Conservation (phyloP, 192 early-diverging fungal genomes). For the Coemansia sp. region DNA sequence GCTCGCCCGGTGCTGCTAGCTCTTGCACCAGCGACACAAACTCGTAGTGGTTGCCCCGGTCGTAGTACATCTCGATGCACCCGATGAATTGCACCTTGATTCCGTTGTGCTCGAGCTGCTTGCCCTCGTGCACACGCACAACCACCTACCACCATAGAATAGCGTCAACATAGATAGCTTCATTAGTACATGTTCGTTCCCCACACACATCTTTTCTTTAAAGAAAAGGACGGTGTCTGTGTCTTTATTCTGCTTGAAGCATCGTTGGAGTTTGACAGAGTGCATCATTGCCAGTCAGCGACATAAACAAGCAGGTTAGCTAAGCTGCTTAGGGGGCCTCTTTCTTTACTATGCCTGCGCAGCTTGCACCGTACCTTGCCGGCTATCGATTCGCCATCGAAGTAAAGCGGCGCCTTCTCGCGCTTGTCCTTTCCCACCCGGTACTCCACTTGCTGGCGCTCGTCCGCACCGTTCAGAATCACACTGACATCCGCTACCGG, state of each 20-base stretch:
- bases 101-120: constrained; percentile 94
- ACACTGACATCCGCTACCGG: constrained; percentile 87
- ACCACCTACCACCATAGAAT: constrained; percentile 21
- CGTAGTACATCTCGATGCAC: constrained; percentile 93
- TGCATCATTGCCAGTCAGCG: too few relatives aligned
- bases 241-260: too few relatives aligned
- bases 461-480: constrained; percentile 75
- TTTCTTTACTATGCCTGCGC: too few relatives aligned
- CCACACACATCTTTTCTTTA: too few relatives aligned
- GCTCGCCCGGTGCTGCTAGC: constrained; percentile 89
- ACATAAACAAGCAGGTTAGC: too few relatives aligned
- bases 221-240: too few relatives aligned
- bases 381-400: constrained; percentile 91
- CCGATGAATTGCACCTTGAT: constrained; percentile 99
- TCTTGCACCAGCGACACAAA: constrained; percentile 93
- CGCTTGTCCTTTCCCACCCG: constrained; percentile 90
- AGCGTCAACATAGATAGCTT: too few relatives aligned
- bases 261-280: too few relatives aligned
- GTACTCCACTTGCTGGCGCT: constrained; percentile 90
- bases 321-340: too few relatives aligned
- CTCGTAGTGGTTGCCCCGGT: constrained; percentile 92
- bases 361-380: constrained; percentile 92
- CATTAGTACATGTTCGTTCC: too few relatives aligned
- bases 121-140: constrained; percentile 68
- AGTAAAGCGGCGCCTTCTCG: constrained; percentile 89